These are phyloP conservation scores for Borovskyia barvae DNA, from an alignment of 208 protist species.

Conservation along the genomic window DNA sequence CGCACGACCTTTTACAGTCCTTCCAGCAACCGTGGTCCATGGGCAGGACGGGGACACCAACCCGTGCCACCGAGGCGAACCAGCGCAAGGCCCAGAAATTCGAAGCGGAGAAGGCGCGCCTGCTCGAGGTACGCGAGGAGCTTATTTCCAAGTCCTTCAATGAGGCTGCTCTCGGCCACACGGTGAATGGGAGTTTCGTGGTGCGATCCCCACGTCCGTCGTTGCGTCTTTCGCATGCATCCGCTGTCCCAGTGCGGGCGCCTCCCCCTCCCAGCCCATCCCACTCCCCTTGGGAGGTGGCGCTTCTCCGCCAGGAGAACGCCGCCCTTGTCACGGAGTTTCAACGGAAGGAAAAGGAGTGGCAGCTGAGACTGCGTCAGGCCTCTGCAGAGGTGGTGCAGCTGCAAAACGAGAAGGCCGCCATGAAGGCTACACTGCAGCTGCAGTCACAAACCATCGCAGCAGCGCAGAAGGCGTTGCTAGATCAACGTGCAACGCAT, in stretches of 20 bases:
- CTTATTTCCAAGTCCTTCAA: not conserved
- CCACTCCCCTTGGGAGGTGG: constrained; percentile 20
- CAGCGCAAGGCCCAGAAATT: constrained; percentile 26
- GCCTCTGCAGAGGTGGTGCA: constrained; percentile 18
- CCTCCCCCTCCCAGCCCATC: not conserved
- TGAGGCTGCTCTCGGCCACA: not conserved
- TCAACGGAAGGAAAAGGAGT: constrained; percentile 43
- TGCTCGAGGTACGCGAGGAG: constrained; percentile 27
- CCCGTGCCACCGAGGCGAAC: too few relatives aligned
- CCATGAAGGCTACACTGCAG: constrained; percentile 31
- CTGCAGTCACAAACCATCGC: constrained; percentile 45
- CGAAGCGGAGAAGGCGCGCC: constrained; percentile 24
- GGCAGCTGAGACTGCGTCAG: constrained; percentile 43
- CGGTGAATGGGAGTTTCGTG: not conserved
- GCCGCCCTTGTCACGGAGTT: constrained; percentile 41
- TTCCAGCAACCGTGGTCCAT: constrained; percentile 19
- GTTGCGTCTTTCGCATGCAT: constrained; percentile 11
- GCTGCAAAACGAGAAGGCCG: constrained; percentile 8
- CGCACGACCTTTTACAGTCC: constrained; percentile 12
- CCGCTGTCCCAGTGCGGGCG: not conserved
- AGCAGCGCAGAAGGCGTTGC: constrained; percentile 37
- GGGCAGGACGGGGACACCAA: too few relatives aligned
- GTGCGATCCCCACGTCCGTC: constrained; percentile 22
- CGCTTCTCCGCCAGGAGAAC: constrained; percentile 51
- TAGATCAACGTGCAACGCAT: constrained; percentile 30